Base-by-base conservation (phyloP, 2,329 filamentous ascomycete genomes). In the Botrytis cinerea region DNA sequence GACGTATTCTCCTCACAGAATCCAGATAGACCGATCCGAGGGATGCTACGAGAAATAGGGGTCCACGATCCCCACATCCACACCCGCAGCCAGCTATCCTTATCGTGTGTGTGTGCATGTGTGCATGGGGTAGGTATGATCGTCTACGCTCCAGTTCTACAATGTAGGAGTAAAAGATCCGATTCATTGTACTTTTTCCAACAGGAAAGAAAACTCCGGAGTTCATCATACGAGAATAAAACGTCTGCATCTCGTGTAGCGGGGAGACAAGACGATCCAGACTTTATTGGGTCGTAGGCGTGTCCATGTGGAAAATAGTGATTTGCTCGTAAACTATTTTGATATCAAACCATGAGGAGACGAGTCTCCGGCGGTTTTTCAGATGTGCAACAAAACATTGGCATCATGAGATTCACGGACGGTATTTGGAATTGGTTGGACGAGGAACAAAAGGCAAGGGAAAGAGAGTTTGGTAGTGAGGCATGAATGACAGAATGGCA, bases 151-250 rank as follows among this genome's bases (percentile, higher is more conserved):
- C 25, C 25, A 62, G 7, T 40, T 40, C 38, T 40, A 28, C 2
- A 57, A 57, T 14, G 51, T 57, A 62, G 60, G 60, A 62, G 60
- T 62, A 62, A 43, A 62, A 62, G 60, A 62, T 62, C 60, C 60
- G 60, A n/a, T 40, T 62, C 22, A 35, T 35, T 59, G 25, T 9
- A 18, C 25, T 62, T 9, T 57, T 43, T 43, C 22, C 1, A 40
- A 40, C 18, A 62, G 60, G 60, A 62, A n/a, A n/a, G 35, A 62
- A 62, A 62, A n/a, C 22, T 62, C 60, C 60, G 60, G 60, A 43
- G 1, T n/a, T 18, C n/a, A 40, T 62, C 22, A 40, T 40, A n/a
- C 60, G 60, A 62, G 10, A 18, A 40, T n/a, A 2, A n/a, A n/a
- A 57, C 51, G n/a, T 10, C 16, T 14, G 9, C 5, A 5, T 40